These are phyloP conservation scores for Fusarium bactridioides DNA, from an alignment of 2,329 filamentous ascomycete genomes.

Conservation along the genomic window DNA sequence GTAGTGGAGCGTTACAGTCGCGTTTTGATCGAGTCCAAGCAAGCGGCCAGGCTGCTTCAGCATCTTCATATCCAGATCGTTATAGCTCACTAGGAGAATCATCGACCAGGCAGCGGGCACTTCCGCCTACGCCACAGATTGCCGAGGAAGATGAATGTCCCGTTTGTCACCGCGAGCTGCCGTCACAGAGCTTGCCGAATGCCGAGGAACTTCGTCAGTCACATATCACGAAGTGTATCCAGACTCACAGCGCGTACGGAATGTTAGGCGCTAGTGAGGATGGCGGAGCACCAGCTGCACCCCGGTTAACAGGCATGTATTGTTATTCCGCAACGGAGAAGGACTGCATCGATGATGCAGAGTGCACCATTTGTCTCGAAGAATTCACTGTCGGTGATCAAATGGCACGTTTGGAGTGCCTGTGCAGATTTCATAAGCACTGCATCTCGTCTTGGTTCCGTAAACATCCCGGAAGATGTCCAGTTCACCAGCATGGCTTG, in stretches of 20 bases:
- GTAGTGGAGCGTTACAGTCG: constrained; percentile 45
- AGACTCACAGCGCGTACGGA: constrained; percentile 60
- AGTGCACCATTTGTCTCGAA: constrained; percentile 74
- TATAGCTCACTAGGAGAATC: constrained; percentile 45
- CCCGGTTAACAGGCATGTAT: constrained; percentile 67
- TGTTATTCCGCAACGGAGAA: constrained; percentile 72
- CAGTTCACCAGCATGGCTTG: constrained; percentile 70
- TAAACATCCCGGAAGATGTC: constrained; percentile 68
- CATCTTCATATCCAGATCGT: constrained; percentile 45
- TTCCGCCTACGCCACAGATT: constrained; percentile 58
- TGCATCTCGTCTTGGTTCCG: constrained; percentile 72
- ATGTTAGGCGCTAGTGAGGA: constrained; percentile 42
- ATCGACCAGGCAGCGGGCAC: constrained; percentile 50
- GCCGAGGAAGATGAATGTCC: constrained; percentile 82
- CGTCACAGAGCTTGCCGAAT: constrained; percentile 61
- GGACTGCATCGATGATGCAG: constrained; percentile 72
- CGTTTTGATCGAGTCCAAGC: constrained; percentile 52
- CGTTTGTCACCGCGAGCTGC: constrained; percentile 76
- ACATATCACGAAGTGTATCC: constrained; percentile 68
- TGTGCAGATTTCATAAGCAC: constrained; percentile 68
- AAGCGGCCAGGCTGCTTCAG: constrained; percentile 45
- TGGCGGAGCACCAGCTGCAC: constrained; percentile 43
- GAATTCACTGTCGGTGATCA: constrained; percentile 68
- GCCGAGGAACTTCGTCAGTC: constrained; percentile 63
- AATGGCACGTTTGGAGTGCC: constrained; percentile 73